These are phyloP conservation scores for Diophrys sp. DNA, from an alignment of 73 alveolate species.

Conservation along the genomic window DNA sequence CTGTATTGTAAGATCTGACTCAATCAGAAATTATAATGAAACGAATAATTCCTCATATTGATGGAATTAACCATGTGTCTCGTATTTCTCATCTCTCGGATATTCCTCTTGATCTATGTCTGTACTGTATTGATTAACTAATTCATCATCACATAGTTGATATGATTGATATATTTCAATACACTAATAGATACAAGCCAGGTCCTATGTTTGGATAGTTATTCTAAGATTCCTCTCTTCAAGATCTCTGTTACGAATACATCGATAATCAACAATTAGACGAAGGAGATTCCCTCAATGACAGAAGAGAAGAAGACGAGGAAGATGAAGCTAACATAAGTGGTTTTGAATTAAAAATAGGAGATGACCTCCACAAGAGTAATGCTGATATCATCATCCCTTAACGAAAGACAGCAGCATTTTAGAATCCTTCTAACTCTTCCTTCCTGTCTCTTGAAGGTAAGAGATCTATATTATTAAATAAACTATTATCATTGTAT, in stretches of 20 bases:
- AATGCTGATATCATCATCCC: background rate
- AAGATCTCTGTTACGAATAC: background rate
- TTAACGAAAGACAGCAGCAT: conserved; percentile 1
- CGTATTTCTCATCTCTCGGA: background rate
- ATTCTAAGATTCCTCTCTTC: background rate
- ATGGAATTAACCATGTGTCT: background rate
- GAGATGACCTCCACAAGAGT: background rate
- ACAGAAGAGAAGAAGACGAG: background rate
- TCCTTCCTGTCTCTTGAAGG: background rate
- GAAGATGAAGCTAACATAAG: background rate
- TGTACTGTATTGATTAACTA: background rate
- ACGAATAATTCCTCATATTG: background rate
- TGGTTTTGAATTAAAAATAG: background rate
- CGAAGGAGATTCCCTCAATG: background rate
- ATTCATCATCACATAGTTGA: background rate
- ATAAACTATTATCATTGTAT: background rate
- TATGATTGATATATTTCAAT: conserved; percentile 3
- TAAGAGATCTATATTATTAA: background rate
- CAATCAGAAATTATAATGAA: background rate
- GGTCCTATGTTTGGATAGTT: background rate
- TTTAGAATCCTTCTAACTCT: conserved; percentile 1
- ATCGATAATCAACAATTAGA: background rate
- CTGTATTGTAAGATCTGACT: too few relatives aligned
- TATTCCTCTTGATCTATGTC: background rate
- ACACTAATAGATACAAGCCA: conserved; percentile 5